Percentiles rank a stretch among this genome's conserved stretches.
phyloP scores from a whole-genome alignment of 1,284 basidiomycete genomes.

The Waitea zeae region DNA sequence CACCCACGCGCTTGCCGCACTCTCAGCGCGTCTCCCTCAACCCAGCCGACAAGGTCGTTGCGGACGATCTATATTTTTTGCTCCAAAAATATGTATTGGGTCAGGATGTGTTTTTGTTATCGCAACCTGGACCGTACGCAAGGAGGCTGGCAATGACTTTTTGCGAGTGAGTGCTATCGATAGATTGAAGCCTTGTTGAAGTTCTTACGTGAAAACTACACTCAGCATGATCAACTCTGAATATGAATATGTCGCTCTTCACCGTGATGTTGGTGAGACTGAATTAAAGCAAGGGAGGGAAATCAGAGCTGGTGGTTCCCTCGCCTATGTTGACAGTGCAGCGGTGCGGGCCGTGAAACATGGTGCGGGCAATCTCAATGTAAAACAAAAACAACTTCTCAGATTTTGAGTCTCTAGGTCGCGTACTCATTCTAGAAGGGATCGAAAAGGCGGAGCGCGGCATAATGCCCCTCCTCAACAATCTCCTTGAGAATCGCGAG shows the following conservation, averaged over 20 bases:
- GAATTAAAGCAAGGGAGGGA: constrained; percentile 54
- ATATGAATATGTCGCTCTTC: constrained; percentile 47
- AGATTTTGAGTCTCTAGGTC: too few relatives aligned
- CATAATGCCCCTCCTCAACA: constrained; percentile 37
- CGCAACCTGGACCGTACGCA: constrained; percentile 49
- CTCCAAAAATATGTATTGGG: constrained; percentile 51
- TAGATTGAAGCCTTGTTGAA: too few relatives aligned
- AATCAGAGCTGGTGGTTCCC: constrained; percentile 37
- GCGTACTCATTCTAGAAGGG: constrained; percentile 47
- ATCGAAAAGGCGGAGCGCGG: constrained; percentile 55
- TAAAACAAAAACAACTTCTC: too few relatives aligned
- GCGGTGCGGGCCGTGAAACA: constrained; percentile 48
- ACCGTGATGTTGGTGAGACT: constrained; percentile 52
- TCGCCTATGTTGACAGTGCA: constrained; percentile 47
- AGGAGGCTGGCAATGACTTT: constrained; percentile 41
- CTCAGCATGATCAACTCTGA: constrained; percentile 40
- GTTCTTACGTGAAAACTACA: background rate
- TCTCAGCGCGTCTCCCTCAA: constrained; percentile 23
- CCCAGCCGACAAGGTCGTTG: constrained; percentile 27
- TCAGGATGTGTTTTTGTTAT: constrained; percentile 46
- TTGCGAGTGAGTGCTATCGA: constrained; percentile 28
- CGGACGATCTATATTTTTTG: constrained; percentile 43
- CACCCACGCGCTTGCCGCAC: constrained; percentile 29
- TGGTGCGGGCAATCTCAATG: too few relatives aligned
- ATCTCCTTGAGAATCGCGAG: constrained; percentile 49